Evolutionary conservation across 2,329 filamentous ascomycete genomes (phyloP).

Genomic region (Trichoderma pleuroti): DNA sequence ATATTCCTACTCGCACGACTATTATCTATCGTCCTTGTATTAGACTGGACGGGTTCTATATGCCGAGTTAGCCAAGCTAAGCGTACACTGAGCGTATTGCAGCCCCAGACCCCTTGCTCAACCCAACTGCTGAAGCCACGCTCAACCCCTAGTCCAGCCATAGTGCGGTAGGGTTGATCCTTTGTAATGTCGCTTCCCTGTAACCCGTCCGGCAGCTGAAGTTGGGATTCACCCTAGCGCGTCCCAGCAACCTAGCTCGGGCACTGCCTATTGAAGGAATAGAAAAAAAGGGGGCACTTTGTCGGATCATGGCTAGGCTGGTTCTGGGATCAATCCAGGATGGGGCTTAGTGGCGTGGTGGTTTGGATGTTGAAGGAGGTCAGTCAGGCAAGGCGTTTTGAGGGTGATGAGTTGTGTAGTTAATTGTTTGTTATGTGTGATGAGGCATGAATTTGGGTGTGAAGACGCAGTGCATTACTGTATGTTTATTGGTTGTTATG

Average conservation of each 20-base stretch:
- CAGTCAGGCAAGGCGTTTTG: not conserved
- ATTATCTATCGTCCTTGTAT: not conserved
- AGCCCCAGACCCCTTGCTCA: not conserved
- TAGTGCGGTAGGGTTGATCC: not conserved
- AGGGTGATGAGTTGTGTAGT: not conserved
- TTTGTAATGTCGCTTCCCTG: constrained; percentile 2
- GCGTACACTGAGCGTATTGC: not conserved
- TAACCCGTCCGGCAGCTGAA: not conserved
- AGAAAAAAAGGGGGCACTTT: not conserved
- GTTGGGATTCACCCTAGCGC: not conserved
- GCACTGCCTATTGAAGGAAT: not conserved
- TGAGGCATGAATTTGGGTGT: not conserved
- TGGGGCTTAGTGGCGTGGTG: not conserved
- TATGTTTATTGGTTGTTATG: not conserved
- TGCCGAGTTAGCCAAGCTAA: not conserved
- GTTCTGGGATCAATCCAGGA: not conserved
- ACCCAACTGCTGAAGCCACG: not conserved
- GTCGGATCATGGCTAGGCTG: not conserved
- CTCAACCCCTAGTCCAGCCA: not conserved
- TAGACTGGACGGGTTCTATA: not conserved
- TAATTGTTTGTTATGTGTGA: not conserved
- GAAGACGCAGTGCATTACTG: not conserved
- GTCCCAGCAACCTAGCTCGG: not conserved
- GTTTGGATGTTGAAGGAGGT: not conserved
- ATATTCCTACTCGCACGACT: not conserved